Base-by-base conservation (phyloP, 2,329 filamentous ascomycete species). In the Lomentospora prolificans region DNA sequence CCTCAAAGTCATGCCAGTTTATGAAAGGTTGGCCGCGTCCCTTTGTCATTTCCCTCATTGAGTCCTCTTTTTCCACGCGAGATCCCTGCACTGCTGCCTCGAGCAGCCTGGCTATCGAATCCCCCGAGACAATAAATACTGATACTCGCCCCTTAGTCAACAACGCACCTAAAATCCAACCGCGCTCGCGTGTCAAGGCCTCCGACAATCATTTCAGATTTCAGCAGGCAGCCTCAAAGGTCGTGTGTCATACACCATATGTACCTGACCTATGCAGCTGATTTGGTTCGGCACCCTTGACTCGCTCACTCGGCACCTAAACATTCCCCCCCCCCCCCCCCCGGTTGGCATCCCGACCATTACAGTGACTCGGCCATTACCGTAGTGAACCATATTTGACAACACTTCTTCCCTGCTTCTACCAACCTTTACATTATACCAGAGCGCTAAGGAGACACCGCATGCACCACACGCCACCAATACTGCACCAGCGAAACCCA, bases 251-350 rank as follows among this genome's bases (percentile, higher is more conserved):
- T 33, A 5, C 44, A 25, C 44, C 44, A 48, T 25, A 17, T 48
- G 17, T 48, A 48, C 44, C 44, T 48, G 44, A 48, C 44, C 44
- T 48, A 10, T 48, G 44, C 44, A 48, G 17, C 44, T 48, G 44
- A 48, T 25, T 48, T 19, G 22, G 24, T 48, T 48, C 44, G 17
- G 22, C 17, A 12, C 44, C 44, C 44, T 48, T 48, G 44, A 48
- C 22, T 25, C 44, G 44, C 22, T 48, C 44, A 48, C 44, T 25
- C 22, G 44, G 44, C 44, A 48, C 17, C 17, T 4, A 48, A 17
- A 14, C 22, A 25, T 12, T 2, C 19, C 44, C 44, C 44, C 30
- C 12, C 30, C 30, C 12, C 30, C 12, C 30, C 12, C 30, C 12
- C 6, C 7, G 12, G 30, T 33, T 12, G 30, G 30, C 30, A 33